Conservation (phyloP, 176 grass and related monocot genomes). For the Ananas comosus region DNA sequence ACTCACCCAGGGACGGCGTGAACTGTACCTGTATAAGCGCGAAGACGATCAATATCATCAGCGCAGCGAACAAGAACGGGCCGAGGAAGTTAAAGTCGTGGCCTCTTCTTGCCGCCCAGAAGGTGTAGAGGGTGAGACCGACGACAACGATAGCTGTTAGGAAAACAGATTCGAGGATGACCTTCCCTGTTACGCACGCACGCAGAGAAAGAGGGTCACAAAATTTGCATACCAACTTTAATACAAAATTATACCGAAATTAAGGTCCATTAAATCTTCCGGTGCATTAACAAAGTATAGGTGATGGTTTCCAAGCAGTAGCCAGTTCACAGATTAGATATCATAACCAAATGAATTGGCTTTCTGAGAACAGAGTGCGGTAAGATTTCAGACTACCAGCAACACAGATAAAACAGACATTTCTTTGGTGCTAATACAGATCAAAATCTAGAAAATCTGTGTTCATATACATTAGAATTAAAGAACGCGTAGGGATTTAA, state of each 20-base stretch:
- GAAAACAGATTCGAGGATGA: constrained; percentile 78
- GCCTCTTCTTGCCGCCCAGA: constrained; percentile 73
- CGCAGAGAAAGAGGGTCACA: neutral
- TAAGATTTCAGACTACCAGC: no score
- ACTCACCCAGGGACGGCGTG: neutral
- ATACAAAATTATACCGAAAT: neutral
- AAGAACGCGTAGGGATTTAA: neutral
- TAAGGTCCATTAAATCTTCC: neutral
- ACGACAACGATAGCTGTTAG: constrained; percentile 74
- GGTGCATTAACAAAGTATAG: neutral
- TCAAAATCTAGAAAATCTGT: no score
- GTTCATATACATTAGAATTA: no score
- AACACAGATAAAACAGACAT: no score
- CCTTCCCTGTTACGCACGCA: constrained; percentile 23
- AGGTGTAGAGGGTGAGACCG: constrained; percentile 85
- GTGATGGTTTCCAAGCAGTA: no score
- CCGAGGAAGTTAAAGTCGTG: constrained; percentile 91
- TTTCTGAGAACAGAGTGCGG: no score
- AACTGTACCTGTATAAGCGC: constrained; percentile 57
- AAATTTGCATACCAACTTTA: neutral
- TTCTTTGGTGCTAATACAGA: no score
- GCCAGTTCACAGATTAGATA: no score
- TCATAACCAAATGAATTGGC: no score
- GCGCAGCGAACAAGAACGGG: constrained; percentile 59
- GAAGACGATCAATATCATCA: constrained; percentile 81